Conservation (phyloP, 2,329 filamentous ascomycete genomes). For the Westerdykella ornata region DNA sequence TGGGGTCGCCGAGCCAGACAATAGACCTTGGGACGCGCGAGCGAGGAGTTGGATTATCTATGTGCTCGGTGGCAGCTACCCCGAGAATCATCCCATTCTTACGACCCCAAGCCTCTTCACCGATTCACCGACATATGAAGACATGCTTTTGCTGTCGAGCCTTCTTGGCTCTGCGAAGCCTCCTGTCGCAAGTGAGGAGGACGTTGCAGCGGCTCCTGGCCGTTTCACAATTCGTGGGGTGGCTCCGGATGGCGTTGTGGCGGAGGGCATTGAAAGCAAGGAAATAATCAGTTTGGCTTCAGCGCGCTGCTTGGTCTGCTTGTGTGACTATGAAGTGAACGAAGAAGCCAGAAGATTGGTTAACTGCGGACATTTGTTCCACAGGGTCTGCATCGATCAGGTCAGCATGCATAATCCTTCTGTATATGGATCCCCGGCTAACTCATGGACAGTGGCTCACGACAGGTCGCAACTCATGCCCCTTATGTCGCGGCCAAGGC, state of each 20-base stretch:
- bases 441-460: slow-evolving; percentile 54
- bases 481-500: slow-evolving; percentile 54
- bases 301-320: slow-evolving; percentile 59
- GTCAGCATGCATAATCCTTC: slow-evolving; percentile 38
- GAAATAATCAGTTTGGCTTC: slow-evolving; percentile 23
- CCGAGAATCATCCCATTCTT: slow-evolving; percentile 63
- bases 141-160: slow-evolving; percentile 63
- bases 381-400: slow-evolving; percentile 64
- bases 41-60: slow-evolving; percentile 67
- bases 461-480: slow-evolving; percentile 59
- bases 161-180: slow-evolving; percentile 62
- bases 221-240: slow-evolving; percentile 49
- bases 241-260: slow-evolving; percentile 36
- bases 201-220: slow-evolving; percentile 57
- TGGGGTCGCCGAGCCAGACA: slow-evolving; percentile 53
- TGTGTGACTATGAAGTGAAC: slow-evolving; percentile 57
- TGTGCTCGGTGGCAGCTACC: slow-evolving; percentile 62
- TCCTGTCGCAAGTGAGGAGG: slow-evolving; percentile 59
- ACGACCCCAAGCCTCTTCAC: slow-evolving; percentile 64
- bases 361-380: slow-evolving; percentile 61
- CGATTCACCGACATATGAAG: slow-evolving; percentile 64
- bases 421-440: slow-evolving; percentile 8
- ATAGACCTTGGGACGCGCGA: slow-evolving; percentile 51
- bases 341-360: slow-evolving; percentile 56
- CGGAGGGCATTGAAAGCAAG: slow-evolving; percentile 41